Evolutionary conservation across 768 basidiomycete genomes (phyloP).

Genomic region (Leccinellum rugosiceps): DNA sequence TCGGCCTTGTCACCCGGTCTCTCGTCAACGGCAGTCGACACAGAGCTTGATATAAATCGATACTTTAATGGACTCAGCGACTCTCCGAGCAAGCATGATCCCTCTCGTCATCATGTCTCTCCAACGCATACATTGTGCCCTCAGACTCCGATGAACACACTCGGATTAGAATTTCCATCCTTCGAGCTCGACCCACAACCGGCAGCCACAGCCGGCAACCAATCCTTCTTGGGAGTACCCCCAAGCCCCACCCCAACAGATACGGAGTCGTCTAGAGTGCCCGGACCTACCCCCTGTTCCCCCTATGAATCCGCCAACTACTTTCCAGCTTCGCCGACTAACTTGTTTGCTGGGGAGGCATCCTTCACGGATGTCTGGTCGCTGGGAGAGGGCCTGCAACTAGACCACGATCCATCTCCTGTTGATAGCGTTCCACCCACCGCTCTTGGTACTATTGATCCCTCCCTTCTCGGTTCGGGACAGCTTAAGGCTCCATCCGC

Average conservation of each 20-base stretch:
- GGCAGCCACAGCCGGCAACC: slow-evolving; percentile 3
- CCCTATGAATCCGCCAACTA: background rate
- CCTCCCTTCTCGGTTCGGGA: slow-evolving; percentile 26
- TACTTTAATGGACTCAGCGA: slow-evolving; percentile 27
- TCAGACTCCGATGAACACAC: background rate
- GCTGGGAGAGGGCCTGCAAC: background rate
- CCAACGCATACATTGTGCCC: slow-evolving; percentile 9
- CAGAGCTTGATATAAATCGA: slow-evolving; percentile 23
- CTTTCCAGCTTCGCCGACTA: slow-evolving; percentile 3
- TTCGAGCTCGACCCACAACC: slow-evolving; percentile 8
- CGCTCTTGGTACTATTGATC: slow-evolving; percentile 25
- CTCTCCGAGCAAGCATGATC: slow-evolving; percentile 15
- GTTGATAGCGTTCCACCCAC: background rate
- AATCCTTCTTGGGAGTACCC: slow-evolving; percentile 28
- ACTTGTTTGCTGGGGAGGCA: background rate
- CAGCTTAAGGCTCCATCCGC: background rate
- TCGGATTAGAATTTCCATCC: slow-evolving; percentile 3
- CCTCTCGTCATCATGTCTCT: background rate
- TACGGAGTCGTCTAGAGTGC: background rate
- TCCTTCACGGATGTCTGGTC: slow-evolving; percentile 4
- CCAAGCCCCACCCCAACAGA: slow-evolving; percentile 19
- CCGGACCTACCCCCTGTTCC: background rate
- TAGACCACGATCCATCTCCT: background rate
- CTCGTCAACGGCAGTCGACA: slow-evolving; percentile 8
- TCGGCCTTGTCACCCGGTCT: background rate